Base-by-base conservation (phyloP, 371 early-diverging fungal species). In the Basidiobolus heterosporus region DNA sequence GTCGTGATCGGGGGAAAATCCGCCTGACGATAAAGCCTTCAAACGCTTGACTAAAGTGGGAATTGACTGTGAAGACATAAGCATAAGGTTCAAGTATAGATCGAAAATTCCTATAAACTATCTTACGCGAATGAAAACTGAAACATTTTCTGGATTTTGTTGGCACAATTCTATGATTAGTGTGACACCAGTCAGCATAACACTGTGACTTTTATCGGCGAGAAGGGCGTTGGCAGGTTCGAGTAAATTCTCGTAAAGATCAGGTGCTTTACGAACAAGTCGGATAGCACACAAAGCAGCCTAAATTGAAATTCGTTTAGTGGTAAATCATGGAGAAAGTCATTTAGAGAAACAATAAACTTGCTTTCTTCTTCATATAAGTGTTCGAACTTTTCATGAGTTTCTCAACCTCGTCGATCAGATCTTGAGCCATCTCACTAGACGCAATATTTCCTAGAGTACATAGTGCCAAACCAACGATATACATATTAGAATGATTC, bases 371-470 rank as follows among this genome's bases (percentile, higher is more conserved):
- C 50, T 91, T 67, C 45, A 96, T 80, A 53, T 92, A 98, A 36
- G 88, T 75, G 59, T 90, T 88, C 16, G 88, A 78, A 52, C 88
- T 86, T 3, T 80, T 85, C 47, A 96, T 61, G 39, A 96, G 65
- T 60, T 83, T 83, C 59, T 92, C 93, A 6, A 98, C 89, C 58
- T 98, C 98, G 45, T 76, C 75, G 37, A 83, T 82, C 54, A 98
- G 63, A 65, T 98, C 98, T 36, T 88, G 79, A 30, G 94, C 83
- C 81, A 96, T 94, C 58, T 91, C 97, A 0, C 79, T 75, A 13
- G 92, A 91, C 14, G 90, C 86, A 52, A 96, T 90, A 60, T 89
- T 90, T 15, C 93, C 93, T 52, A 97, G 60, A 0, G 97, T 94
- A 66, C 88, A 85, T 24, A 97, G 77, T 6, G 94, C 98, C 45